Evolutionary conservation across 257 asterid genomes (phyloP).

Genomic region (Solanum peruvianum): DNA sequence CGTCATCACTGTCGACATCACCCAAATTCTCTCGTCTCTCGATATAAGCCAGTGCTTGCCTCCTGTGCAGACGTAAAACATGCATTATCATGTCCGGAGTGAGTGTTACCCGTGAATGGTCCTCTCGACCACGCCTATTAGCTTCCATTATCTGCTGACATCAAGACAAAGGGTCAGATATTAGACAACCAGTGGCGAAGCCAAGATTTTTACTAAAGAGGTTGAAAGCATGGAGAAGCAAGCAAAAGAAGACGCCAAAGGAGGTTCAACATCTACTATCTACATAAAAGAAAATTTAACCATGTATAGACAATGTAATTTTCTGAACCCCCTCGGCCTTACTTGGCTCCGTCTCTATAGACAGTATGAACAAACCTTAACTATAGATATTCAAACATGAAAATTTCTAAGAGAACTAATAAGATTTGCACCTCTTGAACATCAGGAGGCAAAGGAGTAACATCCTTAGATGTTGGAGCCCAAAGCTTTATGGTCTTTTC

Average conservation of each 20-base stretch:
- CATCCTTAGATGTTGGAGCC: constrained; percentile 49
- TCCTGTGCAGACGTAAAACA: constrained; percentile 57
- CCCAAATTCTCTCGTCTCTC: constrained; percentile 35
- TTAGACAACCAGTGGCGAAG: not conserved
- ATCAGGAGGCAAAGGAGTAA: constrained; percentile 44
- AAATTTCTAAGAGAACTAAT: not conserved
- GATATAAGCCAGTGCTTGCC: constrained; percentile 50
- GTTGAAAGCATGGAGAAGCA: not conserved
- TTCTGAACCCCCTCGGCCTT: not conserved
- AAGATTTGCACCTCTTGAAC: constrained; percentile 37
- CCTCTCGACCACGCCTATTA: constrained; percentile 48
- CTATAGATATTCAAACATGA: not conserved
- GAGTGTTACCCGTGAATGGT: constrained; percentile 43
- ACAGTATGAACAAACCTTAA: not conserved
- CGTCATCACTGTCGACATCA: constrained; percentile 29
- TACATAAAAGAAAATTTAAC: not conserved
- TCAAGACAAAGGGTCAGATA: not conserved
- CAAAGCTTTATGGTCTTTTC: constrained; percentile 59
- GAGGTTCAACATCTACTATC: not conserved
- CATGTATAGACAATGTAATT: not conserved
- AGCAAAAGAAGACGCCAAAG: not conserved
- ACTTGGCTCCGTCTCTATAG: not conserved
- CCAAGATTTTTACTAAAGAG: not conserved
- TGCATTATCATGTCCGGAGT: constrained; percentile 75
- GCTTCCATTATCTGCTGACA: constrained; percentile 44